Conservation (phyloP, 495 filamentous ascomycete genomes). For the Aspergillus affinis region DNA sequence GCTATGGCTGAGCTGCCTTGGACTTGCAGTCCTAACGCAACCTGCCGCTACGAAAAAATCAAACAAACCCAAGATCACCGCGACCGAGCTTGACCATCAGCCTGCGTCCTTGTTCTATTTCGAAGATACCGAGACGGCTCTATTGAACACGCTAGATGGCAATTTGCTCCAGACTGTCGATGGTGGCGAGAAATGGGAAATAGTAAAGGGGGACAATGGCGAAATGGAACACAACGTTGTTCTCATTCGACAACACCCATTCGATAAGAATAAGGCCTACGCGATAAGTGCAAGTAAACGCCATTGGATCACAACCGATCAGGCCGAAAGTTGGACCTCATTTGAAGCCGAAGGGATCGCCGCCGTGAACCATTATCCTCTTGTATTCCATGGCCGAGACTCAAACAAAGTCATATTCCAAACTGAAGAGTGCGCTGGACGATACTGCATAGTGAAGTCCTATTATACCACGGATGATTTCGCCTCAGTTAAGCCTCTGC, state of each 20-base stretch:
- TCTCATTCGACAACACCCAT: constrained; percentile 69
- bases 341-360: constrained; percentile 60
- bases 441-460: constrained; percentile 44
- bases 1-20: constrained; percentile 38
- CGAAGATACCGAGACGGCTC: constrained; percentile 73
- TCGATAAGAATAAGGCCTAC: constrained; percentile 75
- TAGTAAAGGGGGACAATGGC: constrained; percentile 58
- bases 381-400: constrained; percentile 80
- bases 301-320: constrained; percentile 81
- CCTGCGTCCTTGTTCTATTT: constrained; percentile 79
- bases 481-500: constrained; percentile 58
- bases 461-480: constrained; percentile 89
- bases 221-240: constrained; percentile 53
- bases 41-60: constrained; percentile 44
- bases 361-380: constrained; percentile 39
- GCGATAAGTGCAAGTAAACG: constrained; percentile 60
- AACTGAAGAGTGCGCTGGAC: constrained; percentile 58
- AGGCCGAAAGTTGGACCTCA: constrained; percentile 72
- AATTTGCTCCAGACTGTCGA: constrained; percentile 72
- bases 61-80: constrained; percentile 48
- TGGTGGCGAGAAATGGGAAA: constrained; percentile 72
- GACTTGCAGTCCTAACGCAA: constrained; percentile 33
- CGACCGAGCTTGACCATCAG: constrained; percentile 58
- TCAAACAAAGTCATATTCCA: constrained; percentile 80
- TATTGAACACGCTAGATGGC: constrained; percentile 56